phyloP scores from a whole-genome alignment of 139 green algal genomes.

The Chlorella sp. region DNA sequence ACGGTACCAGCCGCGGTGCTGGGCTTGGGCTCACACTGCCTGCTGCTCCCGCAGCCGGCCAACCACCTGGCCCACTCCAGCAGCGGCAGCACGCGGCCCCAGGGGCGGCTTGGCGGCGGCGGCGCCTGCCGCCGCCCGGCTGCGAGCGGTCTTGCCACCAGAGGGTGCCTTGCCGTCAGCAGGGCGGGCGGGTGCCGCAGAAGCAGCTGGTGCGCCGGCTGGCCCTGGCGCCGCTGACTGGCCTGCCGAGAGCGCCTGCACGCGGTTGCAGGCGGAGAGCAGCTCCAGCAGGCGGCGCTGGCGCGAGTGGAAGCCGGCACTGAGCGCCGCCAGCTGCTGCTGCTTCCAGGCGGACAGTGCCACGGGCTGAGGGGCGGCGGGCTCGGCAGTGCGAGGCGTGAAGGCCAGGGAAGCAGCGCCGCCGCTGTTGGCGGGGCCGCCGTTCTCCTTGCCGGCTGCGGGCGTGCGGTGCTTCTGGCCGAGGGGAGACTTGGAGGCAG shows the following conservation, averaged over 20 bases:
- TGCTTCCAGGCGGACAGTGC: conserved; percentile 17
- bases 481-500: conserved; percentile 8
- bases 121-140: not conserved
- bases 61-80: not conserved
- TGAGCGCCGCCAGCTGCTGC: conserved; percentile 15
- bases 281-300: conserved; percentile 36
- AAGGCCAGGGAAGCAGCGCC: not conserved
- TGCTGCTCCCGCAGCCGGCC: conserved; percentile 24
- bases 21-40: not conserved
- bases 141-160: too few relatives aligned
- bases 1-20: too few relatives aligned
- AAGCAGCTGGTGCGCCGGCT: not conserved
- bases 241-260: not conserved
- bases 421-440: not conserved
- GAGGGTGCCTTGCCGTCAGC: not conserved
- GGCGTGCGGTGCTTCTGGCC: not conserved
- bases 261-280: conserved; percentile 26
- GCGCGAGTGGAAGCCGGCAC: conserved; percentile 19
- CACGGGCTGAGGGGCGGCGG: not conserved
- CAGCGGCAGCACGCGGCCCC: conserved; percentile 20
- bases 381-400: conserved; percentile 15
- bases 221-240: not conserved
- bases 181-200: not conserved
- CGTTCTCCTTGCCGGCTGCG: conserved; percentile 21
- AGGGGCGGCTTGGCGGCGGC: not conserved